A percentile compares a stretch with the other conserved stretches of the same genome.
phyloP scores from a whole-genome alignment of 2,329 filamentous ascomycete species.

The Herpotrichia juniperi region DNA sequence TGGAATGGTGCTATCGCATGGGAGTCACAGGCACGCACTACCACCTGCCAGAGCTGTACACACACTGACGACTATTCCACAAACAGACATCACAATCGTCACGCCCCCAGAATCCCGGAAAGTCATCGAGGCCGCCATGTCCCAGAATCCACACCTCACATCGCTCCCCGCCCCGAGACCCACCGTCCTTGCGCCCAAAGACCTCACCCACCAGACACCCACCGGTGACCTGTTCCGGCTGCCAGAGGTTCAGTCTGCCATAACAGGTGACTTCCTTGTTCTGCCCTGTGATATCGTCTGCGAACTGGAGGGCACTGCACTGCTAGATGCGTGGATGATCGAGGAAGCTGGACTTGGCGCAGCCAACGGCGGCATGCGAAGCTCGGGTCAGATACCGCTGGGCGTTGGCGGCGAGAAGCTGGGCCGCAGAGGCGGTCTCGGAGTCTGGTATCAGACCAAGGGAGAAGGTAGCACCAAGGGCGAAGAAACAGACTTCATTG shows the following conservation, averaged over 20 bases:
- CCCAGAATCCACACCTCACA: slow-evolving; percentile 79
- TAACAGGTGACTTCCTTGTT: slow-evolving; percentile 86
- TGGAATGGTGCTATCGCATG: slow-evolving; percentile 84
- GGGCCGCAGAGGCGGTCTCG: slow-evolving; percentile 76
- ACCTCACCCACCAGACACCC: slow-evolving; percentile 81
- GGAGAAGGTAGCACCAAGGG: slow-evolving; percentile 78
- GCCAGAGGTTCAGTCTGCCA: slow-evolving; percentile 76
- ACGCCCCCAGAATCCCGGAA: slow-evolving; percentile 62
- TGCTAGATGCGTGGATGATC: slow-evolving; percentile 93
- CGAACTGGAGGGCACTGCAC: slow-evolving; percentile 80
- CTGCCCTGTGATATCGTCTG: slow-evolving; percentile 94
- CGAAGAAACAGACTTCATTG: slow-evolving; percentile 92
- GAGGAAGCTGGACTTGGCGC: slow-evolving; percentile 72
- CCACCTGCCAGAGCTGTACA: background rate
- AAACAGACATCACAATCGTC: slow-evolving; percentile 63
- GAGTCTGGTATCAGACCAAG: slow-evolving; percentile 91
- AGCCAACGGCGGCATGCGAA: slow-evolving; percentile 59
- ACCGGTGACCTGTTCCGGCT: slow-evolving; percentile 88
- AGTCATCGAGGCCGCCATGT: slow-evolving; percentile 72
- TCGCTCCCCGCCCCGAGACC: slow-evolving; percentile 74
- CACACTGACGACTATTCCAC: slow-evolving; percentile 6
- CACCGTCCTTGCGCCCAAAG: slow-evolving; percentile 76
- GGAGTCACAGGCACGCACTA: slow-evolving; percentile 70
- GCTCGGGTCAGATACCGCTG: slow-evolving; percentile 52
- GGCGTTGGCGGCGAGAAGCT: slow-evolving; percentile 61